Evolutionary conservation across 1,139 yeast species (phyloP), one percentile per base, ranked within the genome.

Genomic region (Candida glucosophila): DNA sequence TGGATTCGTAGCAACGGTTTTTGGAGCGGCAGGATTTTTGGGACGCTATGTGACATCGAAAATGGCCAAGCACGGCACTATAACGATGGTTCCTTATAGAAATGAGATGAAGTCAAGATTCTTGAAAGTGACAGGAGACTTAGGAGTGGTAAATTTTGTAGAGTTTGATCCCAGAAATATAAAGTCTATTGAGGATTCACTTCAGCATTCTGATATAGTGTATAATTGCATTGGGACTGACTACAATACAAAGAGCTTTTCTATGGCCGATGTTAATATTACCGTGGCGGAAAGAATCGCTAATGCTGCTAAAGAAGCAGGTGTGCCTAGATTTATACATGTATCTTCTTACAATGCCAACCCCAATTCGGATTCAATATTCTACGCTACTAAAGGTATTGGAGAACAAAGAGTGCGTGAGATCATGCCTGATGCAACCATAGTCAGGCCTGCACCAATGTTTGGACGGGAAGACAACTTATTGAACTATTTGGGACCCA

Each of bases 1-100:
- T n/a, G 95, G 95, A 2, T 81, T 76, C 57, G 81, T 90, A 5
- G 94, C 90, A 15, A 82, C 95, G 5, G 90, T 83, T 3, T 83
- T 83, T 45, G 95, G 95, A 8, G 86, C 82, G 18, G 58, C 75
- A 27, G 94, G 95, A 2, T 77, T 78, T 52, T 59, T 83, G 34
- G 95, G 95, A 20, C 72, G 86, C 29, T 72, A 79, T 41, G 54
- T 83, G 36, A 68, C 73, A 10, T 62, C 90, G 22, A 80, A 77
- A 44, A 61, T 83, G 42, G 93, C 88, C 35, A 67, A 77, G 46
- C 88, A 80, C 49, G 95, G 95, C 38, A 83, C 93, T 19, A 57
- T 67, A 33, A 76, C 82, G 7, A 73, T 81, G 29, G 79, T 73
- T 5, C 94, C 95, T 13, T 82, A 49, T 60, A 69, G 95, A 50